Base-by-base conservation (phyloP, 345 rosid species). In the Combretum micranthum region DNA sequence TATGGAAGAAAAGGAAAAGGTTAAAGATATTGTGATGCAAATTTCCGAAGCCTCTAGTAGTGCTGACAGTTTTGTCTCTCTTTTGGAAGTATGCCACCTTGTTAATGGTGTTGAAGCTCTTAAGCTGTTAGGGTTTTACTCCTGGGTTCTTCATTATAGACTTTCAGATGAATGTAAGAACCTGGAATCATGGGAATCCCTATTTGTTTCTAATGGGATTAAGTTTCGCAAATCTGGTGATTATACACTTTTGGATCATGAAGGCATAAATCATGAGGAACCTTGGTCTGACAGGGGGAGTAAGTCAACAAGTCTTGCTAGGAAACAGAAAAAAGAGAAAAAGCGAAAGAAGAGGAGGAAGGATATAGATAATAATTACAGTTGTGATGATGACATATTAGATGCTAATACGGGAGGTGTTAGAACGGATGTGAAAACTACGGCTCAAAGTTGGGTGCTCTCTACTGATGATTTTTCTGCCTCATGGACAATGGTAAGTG, bases 401-500 rank as follows among this genome's bases (percentile, higher is more conserved):
- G 80, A 66, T 63, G 75, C 68, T 43, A 74, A 72, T 49, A 46
- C 64, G 23, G 42, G 70, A 53, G 52, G 59, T 21, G 56, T 68
- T 43, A 58, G 52, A 37, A 61, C 20, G 61, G 77, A 63, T 53
- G 4, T 64, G 63, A 77, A 79, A 60, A 43, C 61, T 23, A 42
- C 46, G 57, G 54, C 66, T 53, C 74, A 64, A 61, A 83, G 94
- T 66, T 93, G 99, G 99, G 64, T 74, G 70, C 91, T 93, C 55
- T 81, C 96, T 13, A 80, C 84, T 12, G 94, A 89, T 60, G 80
- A 72, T 52, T 89, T 77, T 80, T 75, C 80, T 37, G 67, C 86
- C 64, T 55, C 85, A 69, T 89, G 94, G 99, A 89, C 88, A 17
- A 79, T 59, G 64, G 99, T 93, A 73, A 86, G 95, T 72, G 51